These are phyloP conservation scores for Aristolochia fimbriata DNA, from an alignment of 164 flowering plant genomes.

Conservation along the genomic window DNA sequence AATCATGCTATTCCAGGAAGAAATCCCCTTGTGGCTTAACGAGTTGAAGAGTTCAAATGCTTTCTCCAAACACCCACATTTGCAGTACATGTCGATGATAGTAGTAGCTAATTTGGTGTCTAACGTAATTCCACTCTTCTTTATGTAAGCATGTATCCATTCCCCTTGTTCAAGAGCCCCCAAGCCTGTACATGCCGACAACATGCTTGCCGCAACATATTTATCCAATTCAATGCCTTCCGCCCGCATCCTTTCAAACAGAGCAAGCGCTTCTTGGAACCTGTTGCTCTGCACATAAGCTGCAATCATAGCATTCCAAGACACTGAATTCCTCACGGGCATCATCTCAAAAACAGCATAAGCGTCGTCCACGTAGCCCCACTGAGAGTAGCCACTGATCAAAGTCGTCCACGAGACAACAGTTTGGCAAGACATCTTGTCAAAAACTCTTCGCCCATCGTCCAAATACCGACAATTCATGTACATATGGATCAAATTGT, in stretches of 20 bases:
- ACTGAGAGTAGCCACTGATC: slow-evolving; percentile 5
- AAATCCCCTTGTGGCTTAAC: slow-evolving; percentile 2
- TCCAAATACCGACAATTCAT: slow-evolving; percentile 10
- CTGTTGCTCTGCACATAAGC: slow-evolving; percentile 5
- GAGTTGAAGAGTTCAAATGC: slow-evolving; percentile 7
- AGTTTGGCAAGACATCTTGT: slow-evolving; percentile 4
- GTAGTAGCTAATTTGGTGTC: slow-evolving; percentile 7
- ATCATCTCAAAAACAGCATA: slow-evolving; percentile 3
- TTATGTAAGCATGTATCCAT: slow-evolving; percentile 8
- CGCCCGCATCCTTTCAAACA: slow-evolving; percentile 4
- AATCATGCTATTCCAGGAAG: slow-evolving; percentile 13
- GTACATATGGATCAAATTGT: slow-evolving; percentile 10
- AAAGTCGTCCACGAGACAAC: slow-evolving; percentile 10
- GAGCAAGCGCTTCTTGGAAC: slow-evolving; percentile 13
- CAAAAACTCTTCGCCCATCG: slow-evolving; percentile 8
- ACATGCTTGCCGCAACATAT: slow-evolving; percentile 9
- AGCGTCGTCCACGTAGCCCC: slow-evolving; percentile 8
- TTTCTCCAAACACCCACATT: slow-evolving; percentile 12
- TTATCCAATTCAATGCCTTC: slow-evolving; percentile 6
- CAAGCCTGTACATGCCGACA: slow-evolving; percentile 7
- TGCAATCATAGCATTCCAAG: slow-evolving; percentile 10
- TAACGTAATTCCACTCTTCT: slow-evolving; percentile 6
- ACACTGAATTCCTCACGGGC: slow-evolving; percentile 6
- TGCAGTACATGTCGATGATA: slow-evolving; percentile 12
- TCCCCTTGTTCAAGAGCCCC: slow-evolving; percentile 13